phyloP scores from a whole-genome alignment of 352 stramenopile genomes.

The Blastocystis sp. region DNA sequence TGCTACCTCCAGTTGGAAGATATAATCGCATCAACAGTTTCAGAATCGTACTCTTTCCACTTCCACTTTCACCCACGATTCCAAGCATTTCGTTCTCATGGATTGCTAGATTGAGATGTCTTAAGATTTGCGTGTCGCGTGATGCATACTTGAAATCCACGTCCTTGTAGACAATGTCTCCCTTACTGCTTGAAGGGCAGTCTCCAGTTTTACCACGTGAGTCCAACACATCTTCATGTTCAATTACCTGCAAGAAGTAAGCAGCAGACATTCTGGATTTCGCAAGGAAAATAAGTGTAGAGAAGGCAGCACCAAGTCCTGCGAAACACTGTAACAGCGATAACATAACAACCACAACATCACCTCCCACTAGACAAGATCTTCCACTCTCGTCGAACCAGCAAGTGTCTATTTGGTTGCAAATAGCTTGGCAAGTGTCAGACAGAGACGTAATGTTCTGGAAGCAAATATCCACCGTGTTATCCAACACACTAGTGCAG shows the following conservation, averaged over 20 bases:
- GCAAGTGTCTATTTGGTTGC: not conserved
- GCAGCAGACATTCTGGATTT: slow-evolving; percentile 7
- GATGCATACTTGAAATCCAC: slow-evolving; percentile 67
- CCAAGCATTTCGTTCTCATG: slow-evolving; percentile 62
- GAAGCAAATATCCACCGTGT: slow-evolving; percentile 29
- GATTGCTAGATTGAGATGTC: slow-evolving; percentile 43
- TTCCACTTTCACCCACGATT: slow-evolving; percentile 66
- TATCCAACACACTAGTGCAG: not conserved
- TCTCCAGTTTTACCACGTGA: not conserved
- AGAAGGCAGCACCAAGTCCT: slow-evolving; percentile 71
- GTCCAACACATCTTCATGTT: slow-evolving; percentile 36
- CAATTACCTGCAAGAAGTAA: slow-evolving; percentile 10
- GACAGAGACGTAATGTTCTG: not conserved
- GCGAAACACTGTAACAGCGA: slow-evolving; percentile 72
- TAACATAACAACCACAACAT: slow-evolving; percentile 76
- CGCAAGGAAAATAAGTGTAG: not conserved
- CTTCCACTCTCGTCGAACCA: not conserved
- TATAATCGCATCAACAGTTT: slow-evolving; percentile 67
- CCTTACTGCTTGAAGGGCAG: not conserved
- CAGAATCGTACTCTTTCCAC: slow-evolving; percentile 66
- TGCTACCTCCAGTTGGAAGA: slow-evolving; percentile 2
- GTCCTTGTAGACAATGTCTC: slow-evolving; percentile 66
- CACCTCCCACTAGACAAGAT: slow-evolving; percentile 71
- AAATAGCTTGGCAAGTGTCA: not conserved
- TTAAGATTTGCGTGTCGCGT: slow-evolving; percentile 45